These are phyloP conservation scores for Colletotrichum destructivum DNA, from an alignment of 2,329 filamentous ascomycete genomes.

Conservation along the genomic window DNA sequence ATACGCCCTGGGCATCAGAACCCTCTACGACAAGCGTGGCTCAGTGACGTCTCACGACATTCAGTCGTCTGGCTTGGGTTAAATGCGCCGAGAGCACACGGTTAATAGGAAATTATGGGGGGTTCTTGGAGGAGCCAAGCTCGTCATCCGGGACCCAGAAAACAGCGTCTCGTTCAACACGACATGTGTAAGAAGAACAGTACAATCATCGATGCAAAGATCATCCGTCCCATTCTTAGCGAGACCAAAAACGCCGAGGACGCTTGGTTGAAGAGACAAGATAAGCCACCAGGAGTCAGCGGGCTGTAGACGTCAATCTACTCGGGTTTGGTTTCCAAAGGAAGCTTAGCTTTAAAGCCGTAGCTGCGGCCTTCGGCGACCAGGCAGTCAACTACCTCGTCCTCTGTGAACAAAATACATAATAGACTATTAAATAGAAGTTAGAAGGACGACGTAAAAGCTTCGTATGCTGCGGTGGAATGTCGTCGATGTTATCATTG, in stretches of 20 bases:
- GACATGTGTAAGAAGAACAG: slow-evolving; percentile 56
- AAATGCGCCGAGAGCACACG: slow-evolving; percentile 49
- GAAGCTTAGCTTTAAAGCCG: slow-evolving; percentile 59
- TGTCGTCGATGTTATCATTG: slow-evolving; percentile 56
- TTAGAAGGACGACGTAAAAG: slow-evolving; percentile 45
- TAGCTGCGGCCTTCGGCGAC: slow-evolving; percentile 49
- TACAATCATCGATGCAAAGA: slow-evolving; percentile 52
- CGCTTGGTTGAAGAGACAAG: slow-evolving; percentile 50
- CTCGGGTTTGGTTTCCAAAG: slow-evolving; percentile 18
- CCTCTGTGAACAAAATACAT: slow-evolving; percentile 48
- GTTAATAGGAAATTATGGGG: slow-evolving; percentile 37
- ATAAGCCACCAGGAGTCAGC: slow-evolving; percentile 45
- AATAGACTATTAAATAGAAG: slow-evolving; percentile 45
- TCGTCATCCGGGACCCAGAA: not conserved
- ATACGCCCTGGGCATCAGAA: slow-evolving; percentile 44
- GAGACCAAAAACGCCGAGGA: slow-evolving; percentile 52
- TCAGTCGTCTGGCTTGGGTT: slow-evolving; percentile 47
- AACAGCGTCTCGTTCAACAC: slow-evolving; percentile 46
- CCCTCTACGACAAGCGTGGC: slow-evolving; percentile 51
- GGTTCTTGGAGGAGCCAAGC: not conserved
- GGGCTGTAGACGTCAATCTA: not conserved
- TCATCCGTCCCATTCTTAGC: slow-evolving; percentile 56
- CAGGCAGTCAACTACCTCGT: slow-evolving; percentile 54
- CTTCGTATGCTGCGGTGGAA: slow-evolving; percentile 55
- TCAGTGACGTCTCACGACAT: slow-evolving; percentile 49